A percentile compares a stretch with the other conserved stretches of the same genome.
These are phyloP conservation scores for Apiospora phragmitis DNA, from an alignment of 2,329 filamentous ascomycete species.

Conservation along the genomic window DNA sequence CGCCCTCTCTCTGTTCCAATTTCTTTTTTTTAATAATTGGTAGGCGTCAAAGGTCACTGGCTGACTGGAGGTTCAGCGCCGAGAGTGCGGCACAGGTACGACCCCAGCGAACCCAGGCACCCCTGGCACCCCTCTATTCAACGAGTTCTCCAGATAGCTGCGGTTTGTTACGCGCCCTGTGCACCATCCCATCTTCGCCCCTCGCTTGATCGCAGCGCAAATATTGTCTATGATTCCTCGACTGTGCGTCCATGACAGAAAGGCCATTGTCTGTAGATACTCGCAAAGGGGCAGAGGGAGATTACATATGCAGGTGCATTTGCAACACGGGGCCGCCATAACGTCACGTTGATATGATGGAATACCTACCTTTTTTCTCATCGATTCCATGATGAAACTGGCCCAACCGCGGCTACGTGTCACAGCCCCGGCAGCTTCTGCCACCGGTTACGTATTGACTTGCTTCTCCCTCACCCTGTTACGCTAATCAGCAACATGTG, in stretches of 20 bases:
- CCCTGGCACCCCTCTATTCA: neutral
- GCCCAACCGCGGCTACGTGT: neutral
- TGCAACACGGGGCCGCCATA: neutral
- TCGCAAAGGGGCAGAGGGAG: neutral
- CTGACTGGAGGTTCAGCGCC: neutral
- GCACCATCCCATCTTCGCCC: neutral
- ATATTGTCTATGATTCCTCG: neutral
- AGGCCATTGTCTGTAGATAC: neutral
- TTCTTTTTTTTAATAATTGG: neutral
- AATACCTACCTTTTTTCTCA: neutral
- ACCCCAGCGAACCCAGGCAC: neutral
- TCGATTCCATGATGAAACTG: neutral
- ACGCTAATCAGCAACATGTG: neutral
- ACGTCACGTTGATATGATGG: neutral
- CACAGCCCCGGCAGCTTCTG: neutral
- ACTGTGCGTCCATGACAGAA: neutral
- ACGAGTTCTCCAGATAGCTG: neutral
- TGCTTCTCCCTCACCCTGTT: neutral
- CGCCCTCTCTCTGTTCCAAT: neutral
- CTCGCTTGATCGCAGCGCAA: neutral
- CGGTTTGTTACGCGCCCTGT: neutral
- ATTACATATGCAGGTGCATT: neutral
- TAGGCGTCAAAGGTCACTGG: too few species aligned
- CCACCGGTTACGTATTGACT: neutral
- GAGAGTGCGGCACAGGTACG: neutral